Evolutionary conservation across 2,329 filamentous ascomycete species (phyloP).

Genomic region (Thermothelomyces thermophilus): DNA sequence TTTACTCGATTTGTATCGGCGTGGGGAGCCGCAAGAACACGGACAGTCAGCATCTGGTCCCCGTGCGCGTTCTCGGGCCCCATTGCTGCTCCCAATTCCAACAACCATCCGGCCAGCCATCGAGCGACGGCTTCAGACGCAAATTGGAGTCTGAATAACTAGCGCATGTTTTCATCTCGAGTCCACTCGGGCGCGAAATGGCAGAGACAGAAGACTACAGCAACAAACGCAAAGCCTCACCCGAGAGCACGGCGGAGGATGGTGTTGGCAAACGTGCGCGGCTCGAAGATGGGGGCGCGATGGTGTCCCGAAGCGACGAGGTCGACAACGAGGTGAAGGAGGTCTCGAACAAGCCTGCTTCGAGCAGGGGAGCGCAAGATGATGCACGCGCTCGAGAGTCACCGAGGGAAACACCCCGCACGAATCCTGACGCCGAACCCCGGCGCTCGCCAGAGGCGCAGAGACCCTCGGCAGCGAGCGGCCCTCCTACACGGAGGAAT

Average conservation of each 20-base stretch:
- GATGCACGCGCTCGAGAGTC: background rate
- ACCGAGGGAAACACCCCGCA: background rate
- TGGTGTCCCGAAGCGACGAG: background rate
- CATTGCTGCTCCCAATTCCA: background rate
- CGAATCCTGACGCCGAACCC: background rate
- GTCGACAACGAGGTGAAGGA: background rate
- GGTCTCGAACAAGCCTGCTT: background rate
- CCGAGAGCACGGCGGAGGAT: conserved; percentile 8
- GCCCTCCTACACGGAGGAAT: conserved; percentile 32
- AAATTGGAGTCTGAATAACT: background rate
- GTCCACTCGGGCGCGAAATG: background rate
- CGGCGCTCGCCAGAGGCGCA: conserved; percentile 8
- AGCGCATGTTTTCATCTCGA: too few species aligned
- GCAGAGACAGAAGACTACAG: conserved; percentile 4
- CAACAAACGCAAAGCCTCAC: conserved; percentile 22
- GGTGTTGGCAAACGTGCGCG: conserved; percentile 18
- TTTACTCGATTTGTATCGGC: too few species aligned
- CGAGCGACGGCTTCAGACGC: background rate
- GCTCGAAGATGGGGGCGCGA: conserved; percentile 7
- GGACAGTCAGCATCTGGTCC: background rate
- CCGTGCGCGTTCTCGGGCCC: background rate
- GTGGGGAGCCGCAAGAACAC: background rate
- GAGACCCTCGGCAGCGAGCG: conserved; percentile 12
- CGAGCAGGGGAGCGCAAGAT: background rate
- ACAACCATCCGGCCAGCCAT: background rate